Base-by-base conservation (phyloP, 1,284 basidiomycete genomes). In the Salmacisia buchloeana region DNA sequence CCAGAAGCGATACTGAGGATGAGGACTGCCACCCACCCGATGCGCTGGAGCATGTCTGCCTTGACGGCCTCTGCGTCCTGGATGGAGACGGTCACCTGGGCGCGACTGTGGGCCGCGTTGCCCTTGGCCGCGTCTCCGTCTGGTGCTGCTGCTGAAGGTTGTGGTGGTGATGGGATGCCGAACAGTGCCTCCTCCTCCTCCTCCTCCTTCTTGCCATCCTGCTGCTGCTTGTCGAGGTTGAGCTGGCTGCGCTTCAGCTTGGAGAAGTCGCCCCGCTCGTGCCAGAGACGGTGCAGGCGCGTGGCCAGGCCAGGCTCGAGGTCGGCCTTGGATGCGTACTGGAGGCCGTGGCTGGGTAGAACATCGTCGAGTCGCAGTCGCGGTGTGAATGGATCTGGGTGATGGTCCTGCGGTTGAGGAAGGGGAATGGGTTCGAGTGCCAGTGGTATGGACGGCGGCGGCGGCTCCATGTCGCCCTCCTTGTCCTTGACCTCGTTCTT, bases 331-430 rank as follows among this genome's bases (percentile, higher is more conserved):
- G 49, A 31, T 31, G 49, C 49, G 49, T 54, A 54, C 10, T 9
- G 18, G 27, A 54, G 10, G 27, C 18, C 27, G 6, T 18, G 25
- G 27, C 34, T 9, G 27, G 27, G 27, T 7, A 31, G 25, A 31
- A 54, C 27, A 29, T 54, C 49, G 49, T 54, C 49, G 12, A 54
- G 49, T 13, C 49, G 49, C 3, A 31, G 49, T 10, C 15, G 10
- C 18, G 49, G 49, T 54, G 49, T 31, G 13, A 54, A 54, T 75
- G 71, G 31, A 75, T 61, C 58, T 73, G 73, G 4, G 66, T 72
- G 70, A 36, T 75, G 73, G 54, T 72, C 70, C 60, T 76, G 74
- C 13, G 10, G 41, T n/a, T 45, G 41, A 45, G 41, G 7, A 15
- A 21, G 18, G 18, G 27, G 7, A 54, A 33, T 12, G 49, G 34